Evolutionary conservation across 208 protist genomes (phyloP).

Genomic region (Trichomonas vaginalis): DNA sequence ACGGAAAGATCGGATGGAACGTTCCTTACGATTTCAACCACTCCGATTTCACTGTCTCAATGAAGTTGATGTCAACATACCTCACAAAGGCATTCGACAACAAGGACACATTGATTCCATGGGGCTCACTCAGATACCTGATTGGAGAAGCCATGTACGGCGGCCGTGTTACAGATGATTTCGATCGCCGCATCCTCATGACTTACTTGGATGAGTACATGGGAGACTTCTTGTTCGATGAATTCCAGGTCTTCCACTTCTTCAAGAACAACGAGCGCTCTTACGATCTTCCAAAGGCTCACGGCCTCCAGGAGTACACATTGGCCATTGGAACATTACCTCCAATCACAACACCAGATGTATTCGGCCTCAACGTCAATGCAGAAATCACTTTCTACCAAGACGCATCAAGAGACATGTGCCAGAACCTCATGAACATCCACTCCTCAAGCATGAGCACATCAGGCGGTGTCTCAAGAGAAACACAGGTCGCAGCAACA

Average conservation of each 20-base stretch:
- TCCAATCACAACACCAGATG: constrained; percentile 73
- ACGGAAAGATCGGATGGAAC: constrained; percentile 80
- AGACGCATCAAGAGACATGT: constrained; percentile 70
- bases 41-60: constrained; percentile 89
- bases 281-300: constrained; percentile 64
- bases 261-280: constrained; percentile 59
- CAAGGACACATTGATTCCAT: constrained; percentile 73
- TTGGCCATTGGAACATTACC: constrained; percentile 67
- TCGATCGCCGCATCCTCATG: constrained; percentile 83
- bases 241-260: constrained; percentile 91
- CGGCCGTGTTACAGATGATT: constrained; percentile 86
- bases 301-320: constrained; percentile 61
- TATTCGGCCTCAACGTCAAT: constrained; percentile 94
- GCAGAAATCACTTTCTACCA: constrained; percentile 91
- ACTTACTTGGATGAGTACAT: constrained; percentile 97
- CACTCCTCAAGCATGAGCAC: constrained; percentile 61
- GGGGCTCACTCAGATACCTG: constrained; percentile 89
- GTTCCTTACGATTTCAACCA: constrained; percentile 97
- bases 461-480: neutral
- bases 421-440: constrained; percentile 70
- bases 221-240: constrained; percentile 96
- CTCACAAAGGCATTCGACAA: constrained; percentile 79
- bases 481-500: neutral
- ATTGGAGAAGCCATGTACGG: constrained; percentile 97
- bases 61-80: constrained; percentile 80